Base-by-base conservation (phyloP, 805 yeast genomes). In the Nakazawaea holstii region DNA sequence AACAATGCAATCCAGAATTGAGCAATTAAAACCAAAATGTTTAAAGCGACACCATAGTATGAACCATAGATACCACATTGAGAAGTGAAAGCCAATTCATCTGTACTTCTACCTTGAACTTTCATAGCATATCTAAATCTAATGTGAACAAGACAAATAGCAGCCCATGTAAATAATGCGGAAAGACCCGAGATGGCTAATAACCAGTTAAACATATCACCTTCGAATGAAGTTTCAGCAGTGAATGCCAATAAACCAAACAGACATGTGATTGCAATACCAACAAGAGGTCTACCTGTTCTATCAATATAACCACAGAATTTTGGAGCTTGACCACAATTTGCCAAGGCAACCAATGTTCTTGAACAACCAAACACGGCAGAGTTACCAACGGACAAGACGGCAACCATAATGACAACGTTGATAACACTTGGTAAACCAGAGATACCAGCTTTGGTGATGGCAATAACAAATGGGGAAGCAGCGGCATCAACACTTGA, bases 1-100 rank as follows among this genome's bases (percentile, higher is more conserved):
- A 73, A 87, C 37, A 85, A 67, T 6, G 94, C 91, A 49, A 83
- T 73, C 88, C 92, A 88, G 72, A 88, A 86, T 67, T 86, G 91
- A 29, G 90, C 87, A 48, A 77, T 68, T 50, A 89, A 69, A 52
- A 87, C 81, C 48, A 84, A 62, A 30, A 74, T 35, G 61, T 81
- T 81, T 59, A 89, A 65, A 26, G 65, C 49, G 14, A 77, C 58
- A 46, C 94, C 95, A 60, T 76, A 76, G 51, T 60, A 62, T 0
- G 95, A 82, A 41, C 95, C 95, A 55, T 61, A 67, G 29, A 82
- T 64, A 55, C 96, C 96, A 35, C 76, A 69, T 49, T 80, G 84
- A 4, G 95, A 75, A 40, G 69, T 72, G 66, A 78, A 88, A 0
- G 83, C 73, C 43, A 87, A 68, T 63, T 87, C 94, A 49, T 77